Percentiles rank a stretch among this genome's conserved stretches.
phyloP scores from a whole-genome alignment of 805 yeast species.

The Pichia insulana region DNA sequence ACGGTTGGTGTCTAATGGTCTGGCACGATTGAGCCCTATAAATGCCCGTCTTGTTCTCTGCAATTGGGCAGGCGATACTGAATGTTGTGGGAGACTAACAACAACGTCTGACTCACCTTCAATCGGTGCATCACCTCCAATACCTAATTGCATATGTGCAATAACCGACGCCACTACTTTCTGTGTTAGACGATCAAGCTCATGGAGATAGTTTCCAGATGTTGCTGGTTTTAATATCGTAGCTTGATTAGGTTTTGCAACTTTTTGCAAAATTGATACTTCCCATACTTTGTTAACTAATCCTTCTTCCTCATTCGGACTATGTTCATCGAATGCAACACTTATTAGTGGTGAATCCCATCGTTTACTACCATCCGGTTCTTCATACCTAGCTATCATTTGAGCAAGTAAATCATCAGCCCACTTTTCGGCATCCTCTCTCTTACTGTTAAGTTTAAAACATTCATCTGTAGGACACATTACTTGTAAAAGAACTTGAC shows the following conservation, averaged over 20 bases:
- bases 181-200: slow-evolving; percentile 65
- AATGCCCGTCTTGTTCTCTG: slow-evolving; percentile 81
- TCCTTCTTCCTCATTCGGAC: too few relatives aligned
- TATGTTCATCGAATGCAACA: slow-evolving; percentile 43
- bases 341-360: slow-evolving; percentile 94
- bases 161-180: slow-evolving; percentile 53
- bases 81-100: slow-evolving; percentile 52
- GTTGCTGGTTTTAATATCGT: slow-evolving; percentile 76
- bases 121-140: slow-evolving; percentile 37
- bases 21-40: slow-evolving; percentile 69
- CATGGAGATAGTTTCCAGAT: slow-evolving; percentile 65
- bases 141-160: slow-evolving; percentile 48
- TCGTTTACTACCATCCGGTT: slow-evolving; percentile 74
- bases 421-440: slow-evolving; percentile 42
- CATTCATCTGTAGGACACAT: slow-evolving; percentile 52
- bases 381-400: slow-evolving; percentile 81
- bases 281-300: slow-evolving; percentile 31
- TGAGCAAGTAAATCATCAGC: slow-evolving; percentile 54
- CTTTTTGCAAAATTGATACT: slow-evolving; percentile 48
- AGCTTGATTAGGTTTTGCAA: slow-evolving; percentile 75
- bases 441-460: slow-evolving; percentile 46
- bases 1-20: slow-evolving; percentile 62
- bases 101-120: slow-evolving; percentile 27
- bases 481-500: slow-evolving; percentile 75
- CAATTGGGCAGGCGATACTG: slow-evolving; percentile 64